Evolutionary conservation across 208 protist species (phyloP), one percentile per base, ranked within the genome.

Genomic region (Naegleria fowleri): DNA sequence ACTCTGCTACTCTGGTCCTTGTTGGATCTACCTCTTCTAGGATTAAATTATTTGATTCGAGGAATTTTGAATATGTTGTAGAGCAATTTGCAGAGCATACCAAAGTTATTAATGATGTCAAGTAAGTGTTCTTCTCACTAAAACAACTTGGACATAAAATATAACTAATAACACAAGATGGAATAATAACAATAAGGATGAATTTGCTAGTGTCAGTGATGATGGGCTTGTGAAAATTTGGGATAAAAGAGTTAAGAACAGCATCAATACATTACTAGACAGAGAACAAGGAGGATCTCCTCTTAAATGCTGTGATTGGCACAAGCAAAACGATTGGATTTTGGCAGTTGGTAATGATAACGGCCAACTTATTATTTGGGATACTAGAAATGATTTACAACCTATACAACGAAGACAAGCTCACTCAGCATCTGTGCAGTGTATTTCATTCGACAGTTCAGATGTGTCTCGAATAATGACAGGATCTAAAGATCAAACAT

Each of bases 311-410:
- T 67, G 22, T 38, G 86, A 89, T 40, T 89, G 86, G 86, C 43
- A 89, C 29, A 89, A 89, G 29, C 5, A 40, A 39, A 40, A 67
- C 59, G 86, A 89, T 89, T 89, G 86, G 86, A 33, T 89, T 7
- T 5, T 89, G 2, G 86, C n/a, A 67, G 86, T 89, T 22, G 86
- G 86, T 19, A 67, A 58, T 67, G 33, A n/a, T 2, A 67, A 89
- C 19, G 86, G 33, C 25, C 41, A 89, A 67, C 5, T 89, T 22
- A 5, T 89, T 2, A 55, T 89, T 38, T 89, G 86, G 86, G 86
- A 89, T 67, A 67, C 48, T 5, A 89, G 86, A 89, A 89, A 89
- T 67, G 9, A 39, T 41, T 40, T 89, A n/a, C 86, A 89, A 89
- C 86, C 86, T 9, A 7, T 89, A 25, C 19, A 52, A 67, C 33